Conservation (phyloP, 108 stramenopile genomes). For the Cyclotella cryptica region DNA sequence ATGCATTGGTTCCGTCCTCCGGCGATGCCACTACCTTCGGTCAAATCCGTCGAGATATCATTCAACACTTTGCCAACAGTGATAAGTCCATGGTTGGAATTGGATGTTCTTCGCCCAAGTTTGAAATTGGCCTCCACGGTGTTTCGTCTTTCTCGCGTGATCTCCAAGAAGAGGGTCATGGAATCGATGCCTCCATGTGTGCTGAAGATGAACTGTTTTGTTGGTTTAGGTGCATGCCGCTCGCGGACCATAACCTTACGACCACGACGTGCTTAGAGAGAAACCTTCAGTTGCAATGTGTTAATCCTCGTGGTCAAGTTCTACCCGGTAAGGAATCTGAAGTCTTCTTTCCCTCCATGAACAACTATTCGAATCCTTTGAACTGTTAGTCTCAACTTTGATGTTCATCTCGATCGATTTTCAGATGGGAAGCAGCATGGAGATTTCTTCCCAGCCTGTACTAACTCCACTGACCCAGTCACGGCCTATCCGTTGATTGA, state of each 20-base stretch:
- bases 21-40: slow-evolving; percentile 53
- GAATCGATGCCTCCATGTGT: slow-evolving; percentile 41
- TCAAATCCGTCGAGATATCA: slow-evolving; percentile 55
- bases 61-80: slow-evolving; percentile 36
- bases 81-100: slow-evolving; percentile 18
- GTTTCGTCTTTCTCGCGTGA: slow-evolving; percentile 53
- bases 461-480: slow-evolving; percentile 36
- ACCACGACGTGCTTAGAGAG: slow-evolving; percentile 54
- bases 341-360: no score
- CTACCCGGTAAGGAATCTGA: not conserved
- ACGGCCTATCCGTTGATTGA: slow-evolving; percentile 37
- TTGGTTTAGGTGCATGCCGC: slow-evolving; percentile 83
- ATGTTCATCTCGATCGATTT: no score
- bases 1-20: slow-evolving; percentile 52
- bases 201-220: slow-evolving; percentile 68
- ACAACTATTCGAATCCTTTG: no score
- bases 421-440: slow-evolving; percentile 41
- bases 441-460: slow-evolving; percentile 49
- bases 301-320: slow-evolving; percentile 63
- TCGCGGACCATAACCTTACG: slow-evolving; percentile 53
- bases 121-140: slow-evolving; percentile 48
- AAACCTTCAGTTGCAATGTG: slow-evolving; percentile 63
- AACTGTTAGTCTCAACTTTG: no score
- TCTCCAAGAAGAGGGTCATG: slow-evolving; percentile 35
- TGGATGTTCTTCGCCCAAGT: slow-evolving; percentile 40